These are phyloP conservation scores for Emydomyces testavorans DNA, from an alignment of 2,329 filamentous ascomycete species.

Conservation along the genomic window DNA sequence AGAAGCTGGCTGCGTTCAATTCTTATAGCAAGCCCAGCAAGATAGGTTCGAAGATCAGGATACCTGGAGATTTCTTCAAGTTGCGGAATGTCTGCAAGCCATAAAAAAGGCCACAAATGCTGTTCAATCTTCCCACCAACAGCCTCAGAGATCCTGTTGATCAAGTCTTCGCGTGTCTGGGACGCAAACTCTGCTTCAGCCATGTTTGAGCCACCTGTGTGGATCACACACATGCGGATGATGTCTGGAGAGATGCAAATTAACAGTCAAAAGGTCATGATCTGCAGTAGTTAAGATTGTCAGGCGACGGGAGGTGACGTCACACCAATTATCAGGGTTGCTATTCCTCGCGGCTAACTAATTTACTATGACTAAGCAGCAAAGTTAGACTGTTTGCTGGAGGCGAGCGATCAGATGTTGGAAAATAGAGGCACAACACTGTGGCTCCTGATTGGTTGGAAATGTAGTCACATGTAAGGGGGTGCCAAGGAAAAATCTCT, in stretches of 20 bases:
- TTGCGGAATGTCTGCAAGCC: slow-evolving; percentile 6
- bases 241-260: slow-evolving; percentile 6
- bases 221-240: slow-evolving; percentile 1
- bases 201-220: slow-evolving; percentile 5
- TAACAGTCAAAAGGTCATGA: too few relatives aligned
- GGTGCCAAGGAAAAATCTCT: too few relatives aligned
- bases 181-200: slow-evolving; percentile 2
- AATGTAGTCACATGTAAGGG: too few relatives aligned
- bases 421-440: too few relatives aligned
- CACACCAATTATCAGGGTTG: too few relatives aligned
- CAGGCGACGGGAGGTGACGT: too few relatives aligned
- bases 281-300: too few relatives aligned
- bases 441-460: too few relatives aligned
- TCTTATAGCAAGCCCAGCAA: slow-evolving; percentile 5
- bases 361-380: too few relatives aligned
- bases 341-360: too few relatives aligned
- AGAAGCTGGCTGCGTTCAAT: slow-evolving; percentile 2
- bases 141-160: slow-evolving; percentile 7
- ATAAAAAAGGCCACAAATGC: slow-evolving; percentile 6
- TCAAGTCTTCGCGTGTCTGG: slow-evolving; percentile 3
- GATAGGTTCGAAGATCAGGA: background rate
- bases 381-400: too few relatives aligned
- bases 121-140: slow-evolving; percentile 1
- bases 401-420: too few relatives aligned
- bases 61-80: slow-evolving; percentile 4